These are phyloP conservation scores for Penicillium sp. DNA, from an alignment of 2,329 filamentous ascomycete genomes.

Conservation along the genomic window DNA sequence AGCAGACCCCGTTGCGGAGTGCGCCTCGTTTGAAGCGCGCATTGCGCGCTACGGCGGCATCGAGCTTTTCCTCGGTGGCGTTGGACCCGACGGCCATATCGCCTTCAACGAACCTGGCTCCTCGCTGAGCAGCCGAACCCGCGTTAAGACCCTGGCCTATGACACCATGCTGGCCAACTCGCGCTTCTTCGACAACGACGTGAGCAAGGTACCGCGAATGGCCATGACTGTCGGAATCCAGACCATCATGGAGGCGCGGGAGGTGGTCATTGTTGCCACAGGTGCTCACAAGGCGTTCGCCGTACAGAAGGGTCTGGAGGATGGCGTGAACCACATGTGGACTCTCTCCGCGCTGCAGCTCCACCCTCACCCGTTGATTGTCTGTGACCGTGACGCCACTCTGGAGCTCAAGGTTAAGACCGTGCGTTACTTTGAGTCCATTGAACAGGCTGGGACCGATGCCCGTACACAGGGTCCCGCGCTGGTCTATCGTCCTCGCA, in stretches of 20 bases:
- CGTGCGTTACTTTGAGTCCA: conserved; percentile 71
- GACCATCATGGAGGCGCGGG: conserved; percentile 76
- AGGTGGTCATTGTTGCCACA: conserved; percentile 79
- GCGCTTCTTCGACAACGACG: conserved; percentile 75
- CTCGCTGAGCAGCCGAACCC: conserved; percentile 71
- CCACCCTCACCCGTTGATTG: conserved; percentile 77
- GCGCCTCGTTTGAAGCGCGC: conserved; percentile 73
- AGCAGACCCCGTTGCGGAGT: conserved; percentile 71
- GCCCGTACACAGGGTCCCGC: conserved; percentile 45
- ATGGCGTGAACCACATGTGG: conserved; percentile 88
- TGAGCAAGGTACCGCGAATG: conserved; percentile 73
- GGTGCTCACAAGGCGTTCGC: conserved; percentile 79
- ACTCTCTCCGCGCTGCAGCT: conserved; percentile 78
- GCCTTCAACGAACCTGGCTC: conserved; percentile 90
- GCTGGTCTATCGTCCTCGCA: conserved; percentile 41
- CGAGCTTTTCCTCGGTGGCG: conserved; percentile 80
- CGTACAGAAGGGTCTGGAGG: conserved; percentile 76
- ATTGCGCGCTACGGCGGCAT: conserved; percentile 75
- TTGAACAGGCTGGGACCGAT: conserved; percentile 62
- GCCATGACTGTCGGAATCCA: conserved; percentile 82
- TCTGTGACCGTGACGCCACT: conserved; percentile 78
- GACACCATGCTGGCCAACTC: conserved; percentile 86
- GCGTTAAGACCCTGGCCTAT: conserved; percentile 83
- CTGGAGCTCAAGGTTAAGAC: conserved; percentile 72
- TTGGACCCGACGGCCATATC: conserved; percentile 83